Base-by-base conservation (phyloP, 768 basidiomycete species). In the Kwoniella europaea region DNA sequence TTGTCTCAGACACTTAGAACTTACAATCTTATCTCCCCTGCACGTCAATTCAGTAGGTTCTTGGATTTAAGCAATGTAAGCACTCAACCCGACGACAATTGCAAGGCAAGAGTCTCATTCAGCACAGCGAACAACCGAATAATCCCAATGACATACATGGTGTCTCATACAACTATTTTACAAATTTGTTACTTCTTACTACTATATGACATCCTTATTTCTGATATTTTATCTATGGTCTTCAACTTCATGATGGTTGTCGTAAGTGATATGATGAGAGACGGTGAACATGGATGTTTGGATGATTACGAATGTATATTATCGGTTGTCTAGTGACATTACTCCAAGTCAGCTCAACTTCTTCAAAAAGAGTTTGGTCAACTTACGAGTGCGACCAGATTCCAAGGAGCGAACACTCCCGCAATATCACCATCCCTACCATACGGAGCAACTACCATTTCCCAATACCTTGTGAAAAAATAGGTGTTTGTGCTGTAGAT, bases 401-500 rank as follows among this genome's bases (percentile, higher is more conserved):
- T 61, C 59, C 59, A 61, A 24, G 59, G 59, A 61, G 59, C 64
- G 24, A 65, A 43, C 4, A 42, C 29, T n/a, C 35, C 54, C 20
- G 18, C n/a, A 57, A 55, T n/a, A 41, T 58, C 22, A 15, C 54
- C 65, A 55, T 57, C 54, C 6, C 43, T n/a, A 46, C n/a, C 41
- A 55, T 56, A n/a, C 20, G 35, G 55, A 15, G 57, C 41, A 43
- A 43, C 57, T 67, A 63, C 63, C 63, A 63, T 53, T 63, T 63
- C 16, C 65, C 65, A 58, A 67, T 67, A 59, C 55, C 43, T 12
- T 44, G 56, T 16, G 57, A 67, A 46, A 56, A 67, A 35, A 22
- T 46, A 44, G 15, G 59, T 43, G 59, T 61, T 61, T n/a, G 35
- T 9, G 41, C 59, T 61, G 15, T 27, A 61, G 18, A 61, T 44